These are phyloP conservation scores for Penicillium daleae DNA, from an alignment of 495 filamentous ascomycete genomes.

Conservation along the genomic window DNA sequence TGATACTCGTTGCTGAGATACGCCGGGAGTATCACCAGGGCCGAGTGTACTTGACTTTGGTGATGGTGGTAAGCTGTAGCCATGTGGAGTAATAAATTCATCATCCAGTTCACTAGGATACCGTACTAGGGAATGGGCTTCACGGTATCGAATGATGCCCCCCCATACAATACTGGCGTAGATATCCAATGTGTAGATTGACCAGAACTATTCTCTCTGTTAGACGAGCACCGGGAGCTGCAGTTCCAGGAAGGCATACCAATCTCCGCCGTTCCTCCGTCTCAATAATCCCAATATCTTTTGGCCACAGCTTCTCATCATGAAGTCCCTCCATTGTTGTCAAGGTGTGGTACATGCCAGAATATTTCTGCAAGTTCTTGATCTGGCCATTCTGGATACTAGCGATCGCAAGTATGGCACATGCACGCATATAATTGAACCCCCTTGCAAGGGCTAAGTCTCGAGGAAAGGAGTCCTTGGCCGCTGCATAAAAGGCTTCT, in stretches of 20 bases:
- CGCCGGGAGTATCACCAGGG: constrained; percentile 13
- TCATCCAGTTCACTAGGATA: constrained; percentile 53
- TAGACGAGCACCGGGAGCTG: background rate
- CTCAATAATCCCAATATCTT: constrained; percentile 45
- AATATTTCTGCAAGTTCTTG: constrained; percentile 50
- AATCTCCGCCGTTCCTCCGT: constrained; percentile 51
- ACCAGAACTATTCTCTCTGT: constrained; percentile 48
- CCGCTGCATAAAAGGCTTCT: constrained; percentile 53
- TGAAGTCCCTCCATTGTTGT: constrained; percentile 49
- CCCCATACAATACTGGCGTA: constrained; percentile 54
- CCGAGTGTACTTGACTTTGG: constrained; percentile 13
- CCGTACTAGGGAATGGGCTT: constrained; percentile 45
- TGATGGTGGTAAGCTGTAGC: constrained; percentile 30
- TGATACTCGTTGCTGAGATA: constrained; percentile 28
- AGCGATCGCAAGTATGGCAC: constrained; percentile 49
- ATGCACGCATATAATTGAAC: constrained; percentile 51
- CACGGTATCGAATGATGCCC: constrained; percentile 47
- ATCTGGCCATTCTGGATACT: constrained; percentile 53
- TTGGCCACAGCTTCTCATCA: constrained; percentile 55
- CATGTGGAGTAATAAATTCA: constrained; percentile 37
- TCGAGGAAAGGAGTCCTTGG: constrained; percentile 44
- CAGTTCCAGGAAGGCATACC: constrained; percentile 31
- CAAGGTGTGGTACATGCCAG: constrained; percentile 51
- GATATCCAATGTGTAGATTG: constrained; percentile 56
- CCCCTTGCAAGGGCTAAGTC: constrained; percentile 41